Percentiles rank a stretch among this genome's conserved stretches.
phyloP scores from a whole-genome alignment of 352 stramenopile species.

The Pythium volutum region DNA sequence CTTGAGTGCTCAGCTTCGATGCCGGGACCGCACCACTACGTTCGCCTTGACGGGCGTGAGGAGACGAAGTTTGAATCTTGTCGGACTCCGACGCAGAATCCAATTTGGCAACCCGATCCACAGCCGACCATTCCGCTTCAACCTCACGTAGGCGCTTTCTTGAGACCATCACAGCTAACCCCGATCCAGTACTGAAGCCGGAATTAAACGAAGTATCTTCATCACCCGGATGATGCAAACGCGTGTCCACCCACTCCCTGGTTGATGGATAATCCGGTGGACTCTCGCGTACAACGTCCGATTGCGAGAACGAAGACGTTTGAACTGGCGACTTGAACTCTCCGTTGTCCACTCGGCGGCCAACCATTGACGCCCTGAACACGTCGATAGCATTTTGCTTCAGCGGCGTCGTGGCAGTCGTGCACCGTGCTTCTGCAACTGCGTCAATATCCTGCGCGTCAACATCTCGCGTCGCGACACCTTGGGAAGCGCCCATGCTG shows the following conservation, averaged over 20 bases:
- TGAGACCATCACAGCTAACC: conserved; percentile 1
- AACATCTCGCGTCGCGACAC: background rate
- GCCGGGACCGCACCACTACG: background rate
- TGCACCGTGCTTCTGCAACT: background rate
- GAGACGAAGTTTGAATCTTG: background rate
- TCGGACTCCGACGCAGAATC: background rate
- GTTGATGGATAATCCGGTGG: background rate
- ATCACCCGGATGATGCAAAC: background rate
- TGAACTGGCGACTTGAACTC: background rate
- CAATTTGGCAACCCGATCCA: background rate
- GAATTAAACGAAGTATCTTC: background rate
- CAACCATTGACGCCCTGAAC: background rate
- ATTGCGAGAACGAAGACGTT: background rate
- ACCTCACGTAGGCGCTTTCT: background rate
- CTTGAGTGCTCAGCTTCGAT: background rate
- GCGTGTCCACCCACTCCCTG: background rate
- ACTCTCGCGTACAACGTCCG: conserved; percentile 7
- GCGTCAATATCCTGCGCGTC: background rate
- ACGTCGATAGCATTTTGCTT: background rate
- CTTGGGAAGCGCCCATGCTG: background rate
- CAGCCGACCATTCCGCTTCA: background rate
- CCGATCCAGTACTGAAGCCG: conserved; percentile 8
- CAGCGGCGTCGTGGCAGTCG: background rate
- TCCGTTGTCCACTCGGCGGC: background rate
- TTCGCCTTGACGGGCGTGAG: background rate